Base-by-base conservation (phyloP, 306 rosid species). In the Malus sylvestris region DNA sequence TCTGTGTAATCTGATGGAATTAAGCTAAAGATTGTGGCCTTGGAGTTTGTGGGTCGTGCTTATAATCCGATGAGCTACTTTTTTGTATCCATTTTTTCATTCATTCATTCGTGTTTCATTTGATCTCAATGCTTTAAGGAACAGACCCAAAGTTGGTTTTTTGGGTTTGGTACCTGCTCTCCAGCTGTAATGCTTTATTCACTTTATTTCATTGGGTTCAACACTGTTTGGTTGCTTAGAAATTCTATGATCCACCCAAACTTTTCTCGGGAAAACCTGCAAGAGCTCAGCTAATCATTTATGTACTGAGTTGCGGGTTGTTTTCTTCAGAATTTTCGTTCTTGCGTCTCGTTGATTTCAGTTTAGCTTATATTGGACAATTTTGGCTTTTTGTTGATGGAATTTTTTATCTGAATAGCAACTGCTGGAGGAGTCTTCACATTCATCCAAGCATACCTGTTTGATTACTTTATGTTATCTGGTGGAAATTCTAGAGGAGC, bases 351-450 rank as follows among this genome's bases (percentile, higher is more conserved):
- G 6, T 69, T 6, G 49, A 45, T 60, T 78, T 70, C 59, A n/a
- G 42, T 61, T 38, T 70, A 55, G 52, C 19, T 67, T 38, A 60
- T 16, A 73, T 67, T 67, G 57, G 23, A 68, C 77, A 53, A 27
- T 23, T 81, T 32, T 60, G 40, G 73, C 65, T 60, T 64, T 49
- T 67, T 69, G 12, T 63, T 70, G 68, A 71, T 68, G 67, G 60
- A 40, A n/a, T 67, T 81, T 78, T 75, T 22, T 6, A 58, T 68
- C 61, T 82, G 63, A 42, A 15, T 76, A 78, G 86, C 83, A 81
- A 22, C 73, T 76, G 65, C 64, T 80, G 72, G 62, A 9, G 62
- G 77, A 44, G 29, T 80, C 70, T 71, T 70, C 40, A 60, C 71
- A 79, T 78, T 77, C 73, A 70, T 69, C 80, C 80, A 29, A 51